Evolutionary conservation across 106 monocot genomes (phyloP), one percentile per base, ranked within the genome.

Genomic region (Triglochin maritima): DNA sequence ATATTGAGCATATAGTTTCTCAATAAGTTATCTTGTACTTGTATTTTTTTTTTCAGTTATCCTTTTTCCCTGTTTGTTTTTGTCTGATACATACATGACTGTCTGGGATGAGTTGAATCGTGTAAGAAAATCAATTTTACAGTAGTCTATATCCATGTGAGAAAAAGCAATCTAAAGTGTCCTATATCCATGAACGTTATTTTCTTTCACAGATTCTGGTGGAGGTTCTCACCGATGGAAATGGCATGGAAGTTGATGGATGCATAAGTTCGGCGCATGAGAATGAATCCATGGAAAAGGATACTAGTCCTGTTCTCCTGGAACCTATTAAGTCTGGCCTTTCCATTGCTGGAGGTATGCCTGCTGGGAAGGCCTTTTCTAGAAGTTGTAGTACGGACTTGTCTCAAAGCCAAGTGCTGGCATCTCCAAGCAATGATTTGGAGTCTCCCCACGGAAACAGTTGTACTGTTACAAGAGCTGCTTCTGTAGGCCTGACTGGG

Each of bases 401-500:
- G 63, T 75, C 81, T 59, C 90, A 87, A 66, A 83, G 77, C 43
- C 85, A 83, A 63, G 64, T 71, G 57, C 66, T 83, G 41, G 69
- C 81, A 53, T 85, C 85, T 17, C 78, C 87, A 57, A 74, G 69
- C 50, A 83, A 76, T 77, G 90, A 90, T 29, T 53, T 83, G 64
- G 83, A 94, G 57, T 85, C 75, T 80, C 60, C 81, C 46, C 82
- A 81, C 59, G 80, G 61, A 47, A 79, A 61, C 9, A 87, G 75
- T 71, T 68, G 44, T 63, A 71, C 82, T 47, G 71, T 16, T 15
- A 86, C 85, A 49, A 85, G 91, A 73, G 85, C 88, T 47, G 69
- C 78, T 74, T 78, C 88, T 72, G 42, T 82, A 56, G 96, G 96
- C 80, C 72, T 98, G 50, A 98, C 80, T 57, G 96, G 96, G 44